Conservation (phyloP, 1,284 basidiomycete genomes). For the Pulchroboletus neoregius region DNA sequence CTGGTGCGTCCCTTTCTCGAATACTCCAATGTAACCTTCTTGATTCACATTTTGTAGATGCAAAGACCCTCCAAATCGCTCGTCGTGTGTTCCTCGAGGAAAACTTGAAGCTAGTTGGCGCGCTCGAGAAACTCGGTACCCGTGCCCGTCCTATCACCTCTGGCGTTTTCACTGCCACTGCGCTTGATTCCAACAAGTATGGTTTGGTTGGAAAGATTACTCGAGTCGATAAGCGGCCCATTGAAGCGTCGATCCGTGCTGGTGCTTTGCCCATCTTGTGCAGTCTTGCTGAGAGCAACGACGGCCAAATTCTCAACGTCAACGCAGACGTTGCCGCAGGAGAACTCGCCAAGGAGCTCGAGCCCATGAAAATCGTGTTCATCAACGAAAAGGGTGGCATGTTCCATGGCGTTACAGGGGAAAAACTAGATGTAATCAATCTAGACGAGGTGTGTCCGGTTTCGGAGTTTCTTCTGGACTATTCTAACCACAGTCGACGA, state of each 20-base stretch:
- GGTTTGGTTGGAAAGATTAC: constrained; percentile 94
- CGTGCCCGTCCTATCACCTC: constrained; percentile 94
- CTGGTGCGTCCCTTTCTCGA: constrained; percentile 49
- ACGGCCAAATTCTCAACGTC: constrained; percentile 94
- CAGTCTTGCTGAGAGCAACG: constrained; percentile 84
- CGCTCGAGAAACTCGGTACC: constrained; percentile 88
- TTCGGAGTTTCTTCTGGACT: constrained; percentile 1
- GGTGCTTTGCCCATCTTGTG: constrained; percentile 93
- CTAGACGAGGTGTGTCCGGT: constrained; percentile 77
- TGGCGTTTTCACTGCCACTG: constrained; percentile 93
- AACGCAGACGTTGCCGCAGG: constrained; percentile 97
- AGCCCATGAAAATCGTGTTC: constrained; percentile 99
- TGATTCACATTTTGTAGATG: constrained; percentile 49
- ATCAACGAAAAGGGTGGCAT: constrained; percentile 98
- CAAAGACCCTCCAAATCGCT: constrained; percentile 88
- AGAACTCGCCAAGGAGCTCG: constrained; percentile 92
- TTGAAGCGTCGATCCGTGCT: constrained; percentile 91
- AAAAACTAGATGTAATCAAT: constrained; percentile 95
- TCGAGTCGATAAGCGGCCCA: constrained; percentile 87
- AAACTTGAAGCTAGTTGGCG: constrained; percentile 88
- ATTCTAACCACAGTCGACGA: constrained; percentile 2
- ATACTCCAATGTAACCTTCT: not conserved
- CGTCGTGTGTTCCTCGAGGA: constrained; percentile 95
- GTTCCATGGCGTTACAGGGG: constrained; percentile 94
- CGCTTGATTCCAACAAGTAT: constrained; percentile 91